These are phyloP conservation scores for Phytophthora nicotianae DNA, from an alignment of 352 stramenopile species.

Conservation along the genomic window DNA sequence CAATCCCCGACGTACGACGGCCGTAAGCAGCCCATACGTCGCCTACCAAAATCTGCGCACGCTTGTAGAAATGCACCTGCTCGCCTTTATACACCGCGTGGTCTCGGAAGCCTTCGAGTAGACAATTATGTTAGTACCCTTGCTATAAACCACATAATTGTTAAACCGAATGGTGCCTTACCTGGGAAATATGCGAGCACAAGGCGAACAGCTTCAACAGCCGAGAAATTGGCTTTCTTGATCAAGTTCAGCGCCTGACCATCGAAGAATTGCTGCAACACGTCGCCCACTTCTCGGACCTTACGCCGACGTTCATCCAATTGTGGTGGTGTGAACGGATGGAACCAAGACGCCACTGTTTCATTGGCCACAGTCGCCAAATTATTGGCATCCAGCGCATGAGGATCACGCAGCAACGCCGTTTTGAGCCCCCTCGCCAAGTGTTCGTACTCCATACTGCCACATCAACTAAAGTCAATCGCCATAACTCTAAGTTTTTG, in stretches of 20 bases:
- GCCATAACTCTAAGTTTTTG: neutral
- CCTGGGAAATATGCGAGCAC: conserved; percentile 77
- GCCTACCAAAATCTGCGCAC: conserved; percentile 87
- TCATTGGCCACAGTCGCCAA: conserved; percentile 49
- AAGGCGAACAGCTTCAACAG: conserved; percentile 65
- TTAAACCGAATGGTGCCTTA: neutral
- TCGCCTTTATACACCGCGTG: conserved; percentile 80
- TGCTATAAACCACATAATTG: no score
- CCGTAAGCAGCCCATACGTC: conserved; percentile 90
- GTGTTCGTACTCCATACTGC: conserved; percentile 89
- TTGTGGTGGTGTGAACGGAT: conserved; percentile 63
- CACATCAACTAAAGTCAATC: neutral
- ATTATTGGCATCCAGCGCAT: conserved; percentile 58
- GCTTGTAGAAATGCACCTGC: conserved; percentile 91
- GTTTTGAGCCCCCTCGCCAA: conserved; percentile 76
- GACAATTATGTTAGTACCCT: neutral
- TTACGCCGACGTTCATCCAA: conserved; percentile 67
- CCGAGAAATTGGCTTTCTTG: conserved; percentile 52
- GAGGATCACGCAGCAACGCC: conserved; percentile 59
- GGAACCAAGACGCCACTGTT: conserved; percentile 66
- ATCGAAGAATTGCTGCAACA: conserved; percentile 55
- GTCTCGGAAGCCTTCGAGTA: conserved; percentile 72
- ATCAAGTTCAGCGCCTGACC: conserved; percentile 62
- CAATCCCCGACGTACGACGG: conserved; percentile 42
- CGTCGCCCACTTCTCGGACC: conserved; percentile 57